A percentile compares a stretch with the other conserved stretches of the same genome.
phyloP scores from a whole-genome alignment of 306 rosid genomes.

The Citrullus mucosospermus region DNA sequence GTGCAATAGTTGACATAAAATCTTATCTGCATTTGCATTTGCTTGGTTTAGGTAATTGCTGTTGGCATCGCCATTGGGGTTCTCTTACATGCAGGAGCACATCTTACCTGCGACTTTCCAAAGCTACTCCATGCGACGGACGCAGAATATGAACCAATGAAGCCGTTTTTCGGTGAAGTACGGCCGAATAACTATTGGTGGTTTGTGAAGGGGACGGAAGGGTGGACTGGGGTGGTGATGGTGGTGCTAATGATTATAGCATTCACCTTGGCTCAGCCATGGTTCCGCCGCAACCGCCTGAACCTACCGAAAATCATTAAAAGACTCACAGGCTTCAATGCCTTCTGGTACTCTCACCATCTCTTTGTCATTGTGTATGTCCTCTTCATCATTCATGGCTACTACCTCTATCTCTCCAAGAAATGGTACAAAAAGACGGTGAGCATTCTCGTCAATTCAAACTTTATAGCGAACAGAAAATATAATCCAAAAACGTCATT shows the following conservation, averaged over 20 bases:
- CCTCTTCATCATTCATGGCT: slow-evolving; percentile 64
- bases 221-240: slow-evolving; percentile 77
- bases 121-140: slow-evolving; percentile 50
- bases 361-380: slow-evolving; percentile 70
- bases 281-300: slow-evolving; percentile 57
- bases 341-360: slow-evolving; percentile 95
- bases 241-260: slow-evolving; percentile 79
- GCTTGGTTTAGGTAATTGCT: slow-evolving; percentile 48
- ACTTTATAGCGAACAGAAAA: background rate
- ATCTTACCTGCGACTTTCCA: slow-evolving; percentile 81
- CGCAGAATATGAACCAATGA: slow-evolving; percentile 45
- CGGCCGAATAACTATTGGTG: slow-evolving; percentile 78
- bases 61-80: slow-evolving; percentile 64
- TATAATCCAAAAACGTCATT: background rate
- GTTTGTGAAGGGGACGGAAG: slow-evolving; percentile 82
- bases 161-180: slow-evolving; percentile 35
- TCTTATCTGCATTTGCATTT: background rate
- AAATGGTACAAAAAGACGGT: slow-evolving; percentile 84
- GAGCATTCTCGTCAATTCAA: background rate
- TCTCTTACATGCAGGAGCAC: slow-evolving; percentile 47
- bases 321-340: slow-evolving; percentile 74
- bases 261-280: slow-evolving; percentile 67
- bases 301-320: slow-evolving; percentile 56
- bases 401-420: slow-evolving; percentile 65
- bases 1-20: background rate